These are phyloP conservation scores for Fraxinus anomala DNA, from an alignment of 257 asterid species.

Conservation along the genomic window DNA sequence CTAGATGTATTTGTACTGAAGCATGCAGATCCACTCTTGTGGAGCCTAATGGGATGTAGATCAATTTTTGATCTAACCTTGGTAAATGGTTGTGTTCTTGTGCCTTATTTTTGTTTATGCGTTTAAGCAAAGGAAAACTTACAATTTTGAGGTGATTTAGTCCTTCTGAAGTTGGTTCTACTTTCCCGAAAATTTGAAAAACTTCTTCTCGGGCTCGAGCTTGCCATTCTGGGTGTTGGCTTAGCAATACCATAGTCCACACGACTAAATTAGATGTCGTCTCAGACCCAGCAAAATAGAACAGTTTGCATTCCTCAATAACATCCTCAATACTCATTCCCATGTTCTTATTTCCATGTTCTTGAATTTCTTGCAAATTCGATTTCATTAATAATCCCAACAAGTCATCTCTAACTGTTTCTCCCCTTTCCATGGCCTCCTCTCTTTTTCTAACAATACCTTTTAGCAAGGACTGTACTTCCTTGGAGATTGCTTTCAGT, in stretches of 20 bases:
- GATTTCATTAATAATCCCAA: constrained; percentile 41
- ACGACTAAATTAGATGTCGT: constrained; percentile 39
- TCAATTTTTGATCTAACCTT: no score
- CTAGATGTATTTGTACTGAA: no score
- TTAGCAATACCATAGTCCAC: constrained; percentile 41
- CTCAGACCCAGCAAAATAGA: constrained; percentile 43
- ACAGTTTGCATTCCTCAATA: constrained; percentile 42
- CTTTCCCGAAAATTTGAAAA: constrained; percentile 27
- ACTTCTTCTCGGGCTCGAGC: constrained; percentile 37
- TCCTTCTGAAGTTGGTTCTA: constrained; percentile 30
- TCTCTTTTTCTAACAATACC: constrained; percentile 31
- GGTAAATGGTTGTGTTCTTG: not conserved
- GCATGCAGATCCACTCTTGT: no score
- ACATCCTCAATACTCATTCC: constrained; percentile 41
- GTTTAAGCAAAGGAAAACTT: not conserved
- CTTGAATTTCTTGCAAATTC: constrained; percentile 23
- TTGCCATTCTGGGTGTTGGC: constrained; percentile 46
- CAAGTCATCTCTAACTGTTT: constrained; percentile 27
- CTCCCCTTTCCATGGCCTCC: constrained; percentile 28
- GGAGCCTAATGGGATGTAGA: no score
- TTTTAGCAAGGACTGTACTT: constrained; percentile 15
- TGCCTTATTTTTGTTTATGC: not conserved
- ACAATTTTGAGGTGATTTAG: constrained; percentile 43
- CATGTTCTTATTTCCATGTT: constrained; percentile 35
- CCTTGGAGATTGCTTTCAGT: constrained; percentile 22